Evolutionary conservation across 129 eudicot species (phyloP).

Genomic region (Heracleum sosnowskyi): DNA sequence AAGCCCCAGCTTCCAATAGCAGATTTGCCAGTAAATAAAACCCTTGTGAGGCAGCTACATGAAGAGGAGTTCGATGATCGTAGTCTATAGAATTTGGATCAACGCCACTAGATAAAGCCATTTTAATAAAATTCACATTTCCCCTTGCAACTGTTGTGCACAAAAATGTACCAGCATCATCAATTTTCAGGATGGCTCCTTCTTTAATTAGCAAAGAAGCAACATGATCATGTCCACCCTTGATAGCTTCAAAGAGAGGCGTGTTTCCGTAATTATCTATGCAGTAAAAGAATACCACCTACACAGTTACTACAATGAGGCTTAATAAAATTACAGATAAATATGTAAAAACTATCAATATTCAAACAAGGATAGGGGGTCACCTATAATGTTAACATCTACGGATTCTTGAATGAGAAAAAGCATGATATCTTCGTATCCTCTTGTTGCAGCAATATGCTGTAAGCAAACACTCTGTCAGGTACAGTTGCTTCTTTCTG

Average conservation of each 20-base stretch:
- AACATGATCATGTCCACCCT: slow-evolving; percentile 65
- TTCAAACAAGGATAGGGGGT: neutral
- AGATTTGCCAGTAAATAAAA: slow-evolving; percentile 58
- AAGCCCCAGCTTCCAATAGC: slow-evolving; percentile 85
- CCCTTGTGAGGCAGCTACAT: slow-evolving; percentile 82
- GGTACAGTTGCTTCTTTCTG: neutral
- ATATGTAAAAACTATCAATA: neutral
- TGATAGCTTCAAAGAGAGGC: slow-evolving; percentile 81
- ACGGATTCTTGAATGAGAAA: slow-evolving; percentile 82
- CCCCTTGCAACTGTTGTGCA: slow-evolving; percentile 72
- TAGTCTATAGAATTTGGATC: slow-evolving; percentile 80
- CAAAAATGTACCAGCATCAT: slow-evolving; percentile 64
- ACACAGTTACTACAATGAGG: slow-evolving; percentile 5
- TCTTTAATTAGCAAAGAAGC: slow-evolving; percentile 60
- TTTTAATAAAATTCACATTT: slow-evolving; percentile 53
- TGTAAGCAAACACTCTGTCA: slow-evolving; percentile 14
- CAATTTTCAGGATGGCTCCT: slow-evolving; percentile 62
- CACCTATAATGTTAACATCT: slow-evolving; percentile 57
- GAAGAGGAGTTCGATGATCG: slow-evolving; percentile 85
- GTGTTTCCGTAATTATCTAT: slow-evolving; percentile 83
- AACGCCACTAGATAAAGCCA: slow-evolving; percentile 58
- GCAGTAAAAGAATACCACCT: neutral
- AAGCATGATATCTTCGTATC: slow-evolving; percentile 54
- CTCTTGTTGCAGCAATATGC: slow-evolving; percentile 96
- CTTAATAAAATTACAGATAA: neutral